phyloP scores from a whole-genome alignment of 169 alveolate genomes.

The Cryptosporidium bovis region DNA sequence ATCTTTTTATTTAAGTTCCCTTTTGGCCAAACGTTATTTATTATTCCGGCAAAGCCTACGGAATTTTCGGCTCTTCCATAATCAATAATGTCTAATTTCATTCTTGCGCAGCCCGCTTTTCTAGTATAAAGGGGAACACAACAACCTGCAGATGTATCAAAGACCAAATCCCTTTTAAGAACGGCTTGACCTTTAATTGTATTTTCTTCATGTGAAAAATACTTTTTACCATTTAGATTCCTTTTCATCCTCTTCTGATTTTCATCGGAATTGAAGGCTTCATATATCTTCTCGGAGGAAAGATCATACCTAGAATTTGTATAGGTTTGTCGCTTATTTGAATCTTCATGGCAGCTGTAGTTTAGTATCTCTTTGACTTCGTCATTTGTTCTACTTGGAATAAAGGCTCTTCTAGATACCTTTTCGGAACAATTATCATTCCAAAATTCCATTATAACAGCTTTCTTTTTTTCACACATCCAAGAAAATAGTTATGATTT shows the following conservation, averaged over 20 bases:
- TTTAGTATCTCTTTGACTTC: slow-evolving; percentile 35
- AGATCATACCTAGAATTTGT: slow-evolving; percentile 21
- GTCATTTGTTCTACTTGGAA: slow-evolving; percentile 17
- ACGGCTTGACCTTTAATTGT: not conserved
- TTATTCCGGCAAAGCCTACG: not conserved
- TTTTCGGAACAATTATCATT: slow-evolving; percentile 8
- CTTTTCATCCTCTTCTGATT: not conserved
- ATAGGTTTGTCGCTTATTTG: not conserved
- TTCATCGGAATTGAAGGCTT: not conserved
- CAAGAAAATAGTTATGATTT: too few species aligned
- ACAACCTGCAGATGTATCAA: slow-evolving; percentile 24
- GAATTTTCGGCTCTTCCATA: slow-evolving; percentile 41
- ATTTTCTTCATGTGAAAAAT: slow-evolving; percentile 41
- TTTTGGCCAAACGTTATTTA: not conserved
- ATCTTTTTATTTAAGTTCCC: not conserved
- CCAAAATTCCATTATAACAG: slow-evolving; percentile 37
- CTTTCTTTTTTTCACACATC: too few species aligned
- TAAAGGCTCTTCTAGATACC: slow-evolving; percentile 40
- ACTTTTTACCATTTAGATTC: not conserved
- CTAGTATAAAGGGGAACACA: slow-evolving; percentile 64
- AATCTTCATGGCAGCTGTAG: not conserved
- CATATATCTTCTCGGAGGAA: slow-evolving; percentile 25
- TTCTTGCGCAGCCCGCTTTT: slow-evolving; percentile 58
- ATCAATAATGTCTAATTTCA: slow-evolving; percentile 51
- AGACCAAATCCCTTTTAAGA: slow-evolving; percentile 29